Conservation (phyloP, 78 protist genomes). For the Carpediemonas membranifera region DNA sequence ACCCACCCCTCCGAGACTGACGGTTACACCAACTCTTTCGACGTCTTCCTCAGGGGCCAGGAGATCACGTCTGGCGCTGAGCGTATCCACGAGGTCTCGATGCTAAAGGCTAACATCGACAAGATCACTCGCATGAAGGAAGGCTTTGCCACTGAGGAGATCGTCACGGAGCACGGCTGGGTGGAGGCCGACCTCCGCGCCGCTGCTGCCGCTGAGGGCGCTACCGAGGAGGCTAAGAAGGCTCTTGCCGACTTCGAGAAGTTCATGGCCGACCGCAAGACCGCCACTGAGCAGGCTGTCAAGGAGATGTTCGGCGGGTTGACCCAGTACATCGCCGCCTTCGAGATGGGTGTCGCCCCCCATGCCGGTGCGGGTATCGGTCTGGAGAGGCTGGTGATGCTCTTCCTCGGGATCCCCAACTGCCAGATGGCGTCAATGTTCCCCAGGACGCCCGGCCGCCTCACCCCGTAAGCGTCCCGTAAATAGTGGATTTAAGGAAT, state of each 20-base stretch:
- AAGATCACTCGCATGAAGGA: background rate
- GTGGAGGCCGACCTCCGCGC: background rate
- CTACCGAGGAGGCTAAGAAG: background rate
- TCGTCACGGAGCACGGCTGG: background rate
- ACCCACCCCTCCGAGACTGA: slow-evolving; percentile 82
- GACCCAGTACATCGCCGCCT: slow-evolving; percentile 46
- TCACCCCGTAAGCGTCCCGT: slow-evolving; percentile 54
- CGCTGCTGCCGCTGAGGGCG: background rate
- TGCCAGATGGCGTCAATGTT: slow-evolving; percentile 81
- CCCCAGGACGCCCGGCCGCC: slow-evolving; percentile 88
- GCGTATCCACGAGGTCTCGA: slow-evolving; percentile 95
- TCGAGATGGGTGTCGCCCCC: slow-evolving; percentile 88
- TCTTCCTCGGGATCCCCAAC: slow-evolving; percentile 82
- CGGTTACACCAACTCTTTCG: slow-evolving; percentile 78
- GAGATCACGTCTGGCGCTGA: slow-evolving; percentile 98
- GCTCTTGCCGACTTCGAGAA: too few species aligned
- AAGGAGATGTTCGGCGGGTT: slow-evolving; percentile 37
- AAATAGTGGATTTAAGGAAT: too few species aligned
- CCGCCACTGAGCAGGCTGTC: background rate
- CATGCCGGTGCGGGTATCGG: slow-evolving; percentile 98
- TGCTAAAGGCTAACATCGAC: background rate
- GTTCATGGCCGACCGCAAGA: too few species aligned
- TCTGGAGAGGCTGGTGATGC: slow-evolving; percentile 82
- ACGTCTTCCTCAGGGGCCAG: slow-evolving; percentile 91
- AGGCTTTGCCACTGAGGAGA: background rate